These are phyloP conservation scores for Botryotinia globosa DNA, from an alignment of 2,329 filamentous ascomycete genomes.

Conservation along the genomic window DNA sequence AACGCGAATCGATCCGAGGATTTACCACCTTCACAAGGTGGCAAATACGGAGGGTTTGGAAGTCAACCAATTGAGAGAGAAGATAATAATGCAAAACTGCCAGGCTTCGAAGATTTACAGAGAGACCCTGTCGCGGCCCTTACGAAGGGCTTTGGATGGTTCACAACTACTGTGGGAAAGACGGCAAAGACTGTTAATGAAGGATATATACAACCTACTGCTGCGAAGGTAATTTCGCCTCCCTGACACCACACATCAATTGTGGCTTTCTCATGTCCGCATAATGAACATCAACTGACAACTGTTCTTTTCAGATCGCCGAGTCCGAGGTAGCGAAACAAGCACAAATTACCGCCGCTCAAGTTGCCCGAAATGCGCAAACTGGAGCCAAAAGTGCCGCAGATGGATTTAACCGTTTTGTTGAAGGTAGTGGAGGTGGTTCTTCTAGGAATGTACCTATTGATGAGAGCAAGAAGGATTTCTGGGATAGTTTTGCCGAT, in stretches of 20 bases:
- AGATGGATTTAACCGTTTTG: conserved; percentile 79
- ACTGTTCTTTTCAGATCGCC: conserved; percentile 56
- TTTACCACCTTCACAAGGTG: conserved; percentile 83
- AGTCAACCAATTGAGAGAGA: conserved; percentile 58
- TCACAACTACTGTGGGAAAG: conserved; percentile 82
- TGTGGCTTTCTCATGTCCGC: background rate
- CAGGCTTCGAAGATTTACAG: conserved; percentile 82
- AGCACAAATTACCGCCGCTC: conserved; percentile 60
- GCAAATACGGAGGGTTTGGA: conserved; percentile 89
- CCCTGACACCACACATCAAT: background rate
- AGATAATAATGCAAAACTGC: conserved; percentile 49
- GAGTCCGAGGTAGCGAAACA: conserved; percentile 75
- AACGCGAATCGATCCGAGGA: conserved; percentile 74
- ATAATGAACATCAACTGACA: conserved; percentile 1
- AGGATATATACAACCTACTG: conserved; percentile 87
- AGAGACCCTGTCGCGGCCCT: conserved; percentile 85
- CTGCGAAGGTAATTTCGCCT: conserved; percentile 65
- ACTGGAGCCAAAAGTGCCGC: conserved; percentile 71
- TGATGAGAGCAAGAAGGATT: conserved; percentile 70
- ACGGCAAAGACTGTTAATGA: conserved; percentile 90
- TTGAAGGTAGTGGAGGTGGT: conserved; percentile 61
- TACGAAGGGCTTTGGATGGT: conserved; percentile 93
- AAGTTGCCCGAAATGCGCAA: conserved; percentile 64
- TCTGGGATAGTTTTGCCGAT: conserved; percentile 88
- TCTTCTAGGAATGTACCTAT: conserved; percentile 43